Evolutionary conservation across 2,329 filamentous ascomycete species (phyloP).

Genomic region (Elsinoe perseae): DNA sequence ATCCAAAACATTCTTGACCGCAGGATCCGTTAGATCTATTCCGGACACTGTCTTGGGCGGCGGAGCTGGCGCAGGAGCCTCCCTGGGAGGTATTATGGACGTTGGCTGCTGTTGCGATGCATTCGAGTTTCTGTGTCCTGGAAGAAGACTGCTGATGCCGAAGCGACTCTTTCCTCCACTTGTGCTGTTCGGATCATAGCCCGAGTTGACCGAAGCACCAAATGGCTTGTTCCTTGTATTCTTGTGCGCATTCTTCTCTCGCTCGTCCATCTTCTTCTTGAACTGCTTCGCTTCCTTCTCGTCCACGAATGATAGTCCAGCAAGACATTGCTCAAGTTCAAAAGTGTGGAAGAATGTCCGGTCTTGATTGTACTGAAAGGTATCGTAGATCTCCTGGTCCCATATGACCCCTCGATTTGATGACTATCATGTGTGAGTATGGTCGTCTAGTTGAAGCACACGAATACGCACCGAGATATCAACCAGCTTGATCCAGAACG

Average conservation of each 20-base stretch:
- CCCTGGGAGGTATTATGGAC: constrained; percentile 45
- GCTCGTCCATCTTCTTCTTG: constrained; percentile 93
- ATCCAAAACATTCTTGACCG: constrained; percentile 53
- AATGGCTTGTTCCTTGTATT: constrained; percentile 74
- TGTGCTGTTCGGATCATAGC: constrained; percentile 27
- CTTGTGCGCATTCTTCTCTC: constrained; percentile 92
- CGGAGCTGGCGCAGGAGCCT: constrained; percentile 18
- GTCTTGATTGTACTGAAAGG: constrained; percentile 92
- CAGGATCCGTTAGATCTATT: constrained; percentile 55
- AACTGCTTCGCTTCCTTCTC: constrained; percentile 97
- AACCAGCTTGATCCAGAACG: constrained; percentile 95
- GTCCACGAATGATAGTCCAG: constrained; percentile 84
- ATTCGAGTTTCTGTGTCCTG: constrained; percentile 43
- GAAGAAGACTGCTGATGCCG: constrained; percentile 43
- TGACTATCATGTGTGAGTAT: constrained; percentile 44
- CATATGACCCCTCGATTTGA: constrained; percentile 79
- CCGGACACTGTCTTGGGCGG: constrained; percentile 32
- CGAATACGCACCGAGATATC: constrained; percentile 88
- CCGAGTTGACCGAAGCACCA: constrained; percentile 34
- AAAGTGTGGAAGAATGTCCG: constrained; percentile 97
- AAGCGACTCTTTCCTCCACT: constrained; percentile 38
- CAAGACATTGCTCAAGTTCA: constrained; percentile 86
- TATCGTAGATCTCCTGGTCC: constrained; percentile 97
- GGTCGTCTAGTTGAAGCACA: no score
- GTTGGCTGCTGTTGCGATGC: constrained; percentile 35